Evolutionary conservation across 1,284 basidiomycete genomes (phyloP), one percentile per base, ranked within the genome.

Genomic region (Ustilago bromivora): DNA sequence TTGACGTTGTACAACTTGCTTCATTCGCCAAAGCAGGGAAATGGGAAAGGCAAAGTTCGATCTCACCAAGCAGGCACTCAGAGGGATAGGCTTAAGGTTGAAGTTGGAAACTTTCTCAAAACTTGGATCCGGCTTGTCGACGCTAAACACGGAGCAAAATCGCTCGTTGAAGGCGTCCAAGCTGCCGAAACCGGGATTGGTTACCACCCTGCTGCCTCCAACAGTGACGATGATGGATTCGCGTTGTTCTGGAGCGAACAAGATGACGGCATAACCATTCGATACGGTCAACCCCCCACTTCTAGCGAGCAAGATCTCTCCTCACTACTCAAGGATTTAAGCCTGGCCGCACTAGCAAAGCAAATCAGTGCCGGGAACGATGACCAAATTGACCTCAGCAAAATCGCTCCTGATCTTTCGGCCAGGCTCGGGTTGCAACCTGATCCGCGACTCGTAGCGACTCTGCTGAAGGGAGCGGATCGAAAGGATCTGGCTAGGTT

Each of bases 71-170:
- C 67, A 4, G 54, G 58, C 12, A 31, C 65, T 28, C 52, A 63
- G 32, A 36, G 32, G 12, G 69, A 78, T 17, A 55, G 46, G 40
- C 65, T 81, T 38, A 57, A 58, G 51, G 56, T 47, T 15, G 66
- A 80, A 46, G 61, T 81, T 10, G 62, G 69, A 17, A 68, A 77
- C 13, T 63, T 80, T 31, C 66, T 84, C 34, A 57, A 62, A 23
- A 82, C 79, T 1, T 85, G 78, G 81, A 43, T 77, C 3, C 66
- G 81, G 0, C 72, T 85, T 4, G 76, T 66, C 9, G 68, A 79
- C 5, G 74, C 65, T 12, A 41, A 68, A 12, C 68, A 73, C 9
- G 71, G 69, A 2, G 72, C 59, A 0, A 15, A 53, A 0, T 58
- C 58, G 9, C 31, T 82, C 4, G 31, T 68, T 10, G 15, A 38